These are phyloP conservation scores for Quercus suber DNA, from an alignment of 306 rosid genomes.

Conservation along the genomic window DNA sequence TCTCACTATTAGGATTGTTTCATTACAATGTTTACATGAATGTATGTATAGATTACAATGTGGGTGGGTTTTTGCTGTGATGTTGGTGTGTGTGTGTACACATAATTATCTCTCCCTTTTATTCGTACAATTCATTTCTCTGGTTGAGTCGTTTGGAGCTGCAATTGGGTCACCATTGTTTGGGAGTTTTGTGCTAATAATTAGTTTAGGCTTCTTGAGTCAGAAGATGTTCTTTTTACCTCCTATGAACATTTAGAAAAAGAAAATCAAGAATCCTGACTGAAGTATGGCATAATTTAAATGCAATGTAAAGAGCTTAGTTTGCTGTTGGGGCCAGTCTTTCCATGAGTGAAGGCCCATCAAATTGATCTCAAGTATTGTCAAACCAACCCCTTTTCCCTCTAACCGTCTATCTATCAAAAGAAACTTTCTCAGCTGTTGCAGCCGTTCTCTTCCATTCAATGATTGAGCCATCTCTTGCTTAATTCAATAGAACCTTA, in stretches of 20 bases:
- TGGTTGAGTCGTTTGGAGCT: background rate
- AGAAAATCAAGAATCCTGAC: background rate
- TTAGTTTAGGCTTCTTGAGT: conserved; percentile 9
- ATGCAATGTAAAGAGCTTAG: background rate
- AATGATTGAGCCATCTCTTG: background rate
- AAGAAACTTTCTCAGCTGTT: background rate
- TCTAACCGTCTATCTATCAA: background rate
- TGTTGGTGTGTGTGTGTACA: too few relatives aligned
- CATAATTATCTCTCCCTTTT: background rate
- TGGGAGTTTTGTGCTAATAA: background rate
- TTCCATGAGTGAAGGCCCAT: background rate
- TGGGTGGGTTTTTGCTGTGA: too few relatives aligned
- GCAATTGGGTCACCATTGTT: background rate
- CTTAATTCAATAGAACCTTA: background rate
- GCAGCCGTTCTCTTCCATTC: background rate
- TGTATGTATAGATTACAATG: background rate
- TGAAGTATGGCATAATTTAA: background rate
- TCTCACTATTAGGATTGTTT: conserved; percentile 6
- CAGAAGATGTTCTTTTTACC: background rate
- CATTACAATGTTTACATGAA: background rate
- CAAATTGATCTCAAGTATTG: background rate
- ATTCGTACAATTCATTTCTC: background rate
- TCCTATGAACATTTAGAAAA: background rate
- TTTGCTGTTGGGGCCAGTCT: background rate
- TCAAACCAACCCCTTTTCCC: background rate